Conservation (phyloP, 2,329 filamentous ascomycete species). For the Thermothelomyces thermophilus region DNA sequence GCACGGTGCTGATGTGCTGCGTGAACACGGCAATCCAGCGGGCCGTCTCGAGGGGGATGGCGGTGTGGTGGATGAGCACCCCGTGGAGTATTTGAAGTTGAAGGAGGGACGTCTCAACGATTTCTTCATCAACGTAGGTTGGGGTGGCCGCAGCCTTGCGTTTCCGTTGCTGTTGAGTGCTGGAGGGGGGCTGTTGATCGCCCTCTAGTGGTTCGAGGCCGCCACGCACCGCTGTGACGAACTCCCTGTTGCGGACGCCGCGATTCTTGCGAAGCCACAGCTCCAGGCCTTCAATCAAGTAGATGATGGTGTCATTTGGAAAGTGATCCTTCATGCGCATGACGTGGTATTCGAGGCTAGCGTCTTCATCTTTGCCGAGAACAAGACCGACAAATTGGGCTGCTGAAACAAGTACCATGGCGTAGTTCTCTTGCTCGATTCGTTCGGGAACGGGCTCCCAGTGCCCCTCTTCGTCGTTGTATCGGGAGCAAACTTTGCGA, state of each 20-base stretch:
- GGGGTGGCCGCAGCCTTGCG: conserved; percentile 28
- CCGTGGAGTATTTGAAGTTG: conserved; percentile 61
- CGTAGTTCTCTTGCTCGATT: conserved; percentile 52
- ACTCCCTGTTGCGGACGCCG: conserved; percentile 60
- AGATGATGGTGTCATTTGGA: conserved; percentile 51
- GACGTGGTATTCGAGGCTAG: conserved; percentile 54
- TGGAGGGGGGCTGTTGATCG: conserved; percentile 10
- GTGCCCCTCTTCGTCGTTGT: conserved; percentile 52
- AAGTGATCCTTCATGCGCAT: conserved; percentile 48
- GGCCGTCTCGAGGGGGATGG: conserved; percentile 54
- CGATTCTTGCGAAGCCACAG: conserved; percentile 63
- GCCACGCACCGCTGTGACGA: conserved; percentile 56
- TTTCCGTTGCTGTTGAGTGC: conserved; percentile 15
- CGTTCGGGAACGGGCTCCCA: conserved; percentile 57
- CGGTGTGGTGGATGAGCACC: conserved; percentile 64
- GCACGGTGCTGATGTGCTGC: conserved; percentile 69
- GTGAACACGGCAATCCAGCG: conserved; percentile 70
- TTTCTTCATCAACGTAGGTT: conserved; percentile 58
- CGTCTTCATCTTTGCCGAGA: conserved; percentile 37
- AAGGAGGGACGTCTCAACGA: conserved; percentile 64
- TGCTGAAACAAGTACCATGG: conserved; percentile 55
- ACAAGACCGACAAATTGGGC: conserved; percentile 60
- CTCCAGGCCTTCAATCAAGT: conserved; percentile 63
- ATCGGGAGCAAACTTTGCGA: conserved; percentile 58
- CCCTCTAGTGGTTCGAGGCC: conserved; percentile 29